Percentiles rank a stretch among this genome's conserved stretches.
These are phyloP conservation scores for Prunus yedoensis DNA, from an alignment of 331 rosid genomes.

Conservation along the genomic window DNA sequence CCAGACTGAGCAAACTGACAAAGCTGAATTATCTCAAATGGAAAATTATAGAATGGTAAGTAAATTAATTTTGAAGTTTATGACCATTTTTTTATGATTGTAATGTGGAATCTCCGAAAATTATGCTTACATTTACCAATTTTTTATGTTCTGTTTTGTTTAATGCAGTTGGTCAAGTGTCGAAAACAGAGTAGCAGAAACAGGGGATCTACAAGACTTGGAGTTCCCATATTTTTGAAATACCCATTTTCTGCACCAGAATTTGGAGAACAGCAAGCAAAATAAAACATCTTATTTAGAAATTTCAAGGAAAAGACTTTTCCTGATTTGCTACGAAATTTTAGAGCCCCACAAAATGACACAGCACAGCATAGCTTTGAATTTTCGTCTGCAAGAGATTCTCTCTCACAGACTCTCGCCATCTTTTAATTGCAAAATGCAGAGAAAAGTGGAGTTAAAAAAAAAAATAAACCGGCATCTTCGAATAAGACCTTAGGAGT, in stretches of 20 bases:
- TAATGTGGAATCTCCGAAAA: conserved; percentile 22
- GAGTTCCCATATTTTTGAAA: not conserved
- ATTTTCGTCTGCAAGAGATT: too few relatives aligned
- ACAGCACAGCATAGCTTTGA: too few relatives aligned
- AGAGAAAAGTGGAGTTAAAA: too few relatives aligned
- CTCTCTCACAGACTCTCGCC: too few relatives aligned
- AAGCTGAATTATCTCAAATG: not conserved
- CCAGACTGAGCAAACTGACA: conserved; percentile 1
- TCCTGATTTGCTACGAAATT: too few relatives aligned
- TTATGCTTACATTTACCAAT: conserved; percentile 1
- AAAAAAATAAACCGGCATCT: too few relatives aligned
- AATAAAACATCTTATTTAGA: too few relatives aligned
- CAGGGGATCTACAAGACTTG: not conserved
- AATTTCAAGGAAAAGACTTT: too few relatives aligned
- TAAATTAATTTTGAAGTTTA: not conserved
- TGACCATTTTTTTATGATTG: not conserved
- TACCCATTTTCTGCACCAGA: not conserved
- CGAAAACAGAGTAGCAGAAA: not conserved
- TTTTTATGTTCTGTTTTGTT: not conserved
- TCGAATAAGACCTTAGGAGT: too few relatives aligned
- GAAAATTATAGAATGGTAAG: not conserved
- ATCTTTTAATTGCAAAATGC: too few relatives aligned
- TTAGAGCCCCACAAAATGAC: too few relatives aligned
- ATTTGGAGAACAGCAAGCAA: too few relatives aligned
- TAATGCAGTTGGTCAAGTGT: not conserved